Base-by-base conservation (phyloP, 345 rosid genomes). In the Tarenaya hassleriana region DNA sequence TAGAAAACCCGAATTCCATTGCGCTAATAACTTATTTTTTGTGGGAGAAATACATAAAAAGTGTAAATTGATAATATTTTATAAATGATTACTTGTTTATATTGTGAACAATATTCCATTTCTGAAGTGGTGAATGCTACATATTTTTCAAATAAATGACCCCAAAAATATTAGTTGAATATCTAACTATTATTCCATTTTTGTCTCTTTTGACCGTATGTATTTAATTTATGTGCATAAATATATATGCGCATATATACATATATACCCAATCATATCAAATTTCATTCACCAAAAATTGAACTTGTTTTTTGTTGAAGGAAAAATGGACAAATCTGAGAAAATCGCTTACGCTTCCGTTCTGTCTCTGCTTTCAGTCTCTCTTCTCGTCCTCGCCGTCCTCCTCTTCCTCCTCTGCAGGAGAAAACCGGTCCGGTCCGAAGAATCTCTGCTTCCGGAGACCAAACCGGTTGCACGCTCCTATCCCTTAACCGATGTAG, bases 401-500 rank as follows among this genome's bases (percentile, higher is more conserved):
- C 64, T 73, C 45, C 81, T 88, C 31, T 10, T 69, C 19, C 14
- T 83, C 40, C 27, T 50, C 18, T 88, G 92, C 69, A 71, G 73
- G 56, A 85, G 68, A 38, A 77, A 73, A 65, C 77, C 84, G 3
- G 67, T 32, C 24, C 71, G 81, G 66, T 71, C 83, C 4, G 77
- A 78, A 27, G 77, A 81, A 56, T 12, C 57, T 31, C 64, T 67
- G 5, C 62, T 67, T 1, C 57, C 67, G 8, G 58, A 66, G 43
- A 52, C 38, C 17, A 61, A 68, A 10, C 72, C 83, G 0, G 29
- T 62, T 24, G 79, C 71, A 58, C 47, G 38, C 11, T 5, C 79
- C 4, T 83, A 77, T 51, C 40, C 75, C 0, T 66, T 85, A 52
- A 73, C 75, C n/a, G 92, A 85, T 17, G 41, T 88, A 16, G 84